These are phyloP conservation scores for Clarireedia monteithiana DNA, from an alignment of 2,329 filamentous ascomycete species.

Conservation along the genomic window DNA sequence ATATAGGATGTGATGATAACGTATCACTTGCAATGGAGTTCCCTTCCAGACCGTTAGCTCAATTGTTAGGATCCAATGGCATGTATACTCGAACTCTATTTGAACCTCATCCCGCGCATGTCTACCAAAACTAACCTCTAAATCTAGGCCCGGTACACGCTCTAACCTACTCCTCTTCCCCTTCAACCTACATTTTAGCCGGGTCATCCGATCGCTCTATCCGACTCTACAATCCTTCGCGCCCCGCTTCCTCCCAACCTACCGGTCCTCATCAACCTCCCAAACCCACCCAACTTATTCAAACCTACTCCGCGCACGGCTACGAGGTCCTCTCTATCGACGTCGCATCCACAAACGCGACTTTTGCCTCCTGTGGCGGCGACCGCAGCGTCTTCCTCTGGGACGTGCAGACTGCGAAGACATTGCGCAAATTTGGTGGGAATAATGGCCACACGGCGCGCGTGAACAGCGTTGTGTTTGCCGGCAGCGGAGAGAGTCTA, in stretches of 20 bases:
- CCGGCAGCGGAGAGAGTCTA: conserved; percentile 65
- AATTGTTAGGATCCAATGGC: conserved; percentile 54
- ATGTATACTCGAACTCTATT: conserved; percentile 18
- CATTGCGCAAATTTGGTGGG: conserved; percentile 64
- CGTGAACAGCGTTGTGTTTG: conserved; percentile 74
- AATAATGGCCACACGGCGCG: conserved; percentile 38
- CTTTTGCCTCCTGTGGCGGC: conserved; percentile 80
- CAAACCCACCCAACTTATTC: conserved; percentile 53
- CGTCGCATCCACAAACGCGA: conserved; percentile 69
- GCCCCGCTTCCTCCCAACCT: conserved; percentile 34
- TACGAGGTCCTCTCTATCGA: conserved; percentile 83
- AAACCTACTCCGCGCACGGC: conserved; percentile 82
- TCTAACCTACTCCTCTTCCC: conserved; percentile 62
- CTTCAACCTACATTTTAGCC: conserved; percentile 73
- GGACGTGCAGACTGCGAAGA: conserved; percentile 80
- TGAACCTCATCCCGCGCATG: not conserved
- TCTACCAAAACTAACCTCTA: not conserved
- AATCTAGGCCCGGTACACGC: conserved; percentile 60
- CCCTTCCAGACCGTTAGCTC: conserved; percentile 41
- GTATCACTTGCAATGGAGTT: conserved; percentile 30
- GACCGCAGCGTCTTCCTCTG: conserved; percentile 89
- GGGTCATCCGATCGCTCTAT: conserved; percentile 80
- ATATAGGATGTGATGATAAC: not conserved
- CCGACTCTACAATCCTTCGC: conserved; percentile 74
- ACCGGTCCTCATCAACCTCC: conserved; percentile 32